Evolutionary conservation across 2,329 filamentous ascomycete genomes (phyloP).

Genomic region (Colletotrichum tanaceti): DNA sequence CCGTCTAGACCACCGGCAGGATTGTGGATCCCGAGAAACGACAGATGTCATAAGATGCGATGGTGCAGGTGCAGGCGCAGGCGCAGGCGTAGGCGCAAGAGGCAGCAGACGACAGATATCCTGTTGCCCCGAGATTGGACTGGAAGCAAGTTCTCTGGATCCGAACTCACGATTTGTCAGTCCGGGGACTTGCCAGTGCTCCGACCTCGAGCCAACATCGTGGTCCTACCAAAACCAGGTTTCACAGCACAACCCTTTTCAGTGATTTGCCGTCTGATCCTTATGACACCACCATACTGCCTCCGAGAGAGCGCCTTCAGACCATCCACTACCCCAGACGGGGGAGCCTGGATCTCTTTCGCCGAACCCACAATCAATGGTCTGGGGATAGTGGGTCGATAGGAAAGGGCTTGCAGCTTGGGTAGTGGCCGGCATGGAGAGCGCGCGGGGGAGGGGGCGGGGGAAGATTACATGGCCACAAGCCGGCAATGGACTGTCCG

Average conservation of each 20-base stretch:
- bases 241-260: neutral
- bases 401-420: neutral
- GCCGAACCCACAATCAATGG: slow-evolving; percentile 12
- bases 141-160: slow-evolving; percentile 10
- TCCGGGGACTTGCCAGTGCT: slow-evolving; percentile 1
- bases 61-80: too few species aligned
- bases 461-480: neutral
- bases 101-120: slow-evolving; percentile 13
- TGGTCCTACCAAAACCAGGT: neutral
- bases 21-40: slow-evolving; percentile 22
- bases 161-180: neutral
- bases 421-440: slow-evolving; percentile 5
- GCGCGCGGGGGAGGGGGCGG: neutral
- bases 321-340: slow-evolving; percentile 27
- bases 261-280: neutral
- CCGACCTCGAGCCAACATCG: neutral
- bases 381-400: slow-evolving; percentile 27
- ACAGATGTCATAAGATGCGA: slow-evolving; percentile 21
- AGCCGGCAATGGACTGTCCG: slow-evolving; percentile 7
- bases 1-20: slow-evolving; percentile 6
- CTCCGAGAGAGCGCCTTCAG: neutral
- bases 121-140: slow-evolving; percentile 4
- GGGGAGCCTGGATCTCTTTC: neutral
- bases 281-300: neutral
- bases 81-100: neutral